A percentile compares a stretch with the other conserved stretches of the same genome.
Conservation (phyloP, 116 monocot species). For the Thalassia testudinum region DNA sequence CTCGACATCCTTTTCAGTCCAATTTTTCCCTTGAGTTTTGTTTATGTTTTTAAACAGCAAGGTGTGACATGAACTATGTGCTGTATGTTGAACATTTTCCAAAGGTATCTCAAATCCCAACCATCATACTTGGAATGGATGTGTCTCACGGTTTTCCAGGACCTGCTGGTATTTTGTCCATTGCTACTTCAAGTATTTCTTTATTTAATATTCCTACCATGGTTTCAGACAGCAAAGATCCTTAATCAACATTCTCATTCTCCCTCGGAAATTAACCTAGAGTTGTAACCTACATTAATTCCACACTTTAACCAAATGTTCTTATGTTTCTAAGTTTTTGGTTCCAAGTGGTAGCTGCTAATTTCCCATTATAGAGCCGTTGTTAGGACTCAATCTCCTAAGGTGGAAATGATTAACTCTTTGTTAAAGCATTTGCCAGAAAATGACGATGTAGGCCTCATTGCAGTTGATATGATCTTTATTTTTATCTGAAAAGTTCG, state of each 20-base stretch:
- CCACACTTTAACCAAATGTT: no score
- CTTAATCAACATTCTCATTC: no score
- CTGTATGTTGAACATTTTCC: slow-evolving; percentile 47
- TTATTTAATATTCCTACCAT: no score
- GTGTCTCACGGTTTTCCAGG: slow-evolving; percentile 97
- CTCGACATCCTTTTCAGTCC: no score
- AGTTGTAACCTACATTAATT: no score
- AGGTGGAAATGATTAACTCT: slow-evolving; percentile 88
- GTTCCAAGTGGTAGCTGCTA: slow-evolving; percentile 80
- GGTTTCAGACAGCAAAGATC: no score
- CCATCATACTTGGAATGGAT: slow-evolving; percentile 96
- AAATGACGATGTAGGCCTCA: slow-evolving; percentile 55
- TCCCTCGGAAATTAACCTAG: no score
- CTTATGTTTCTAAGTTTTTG: slow-evolving; percentile 45
- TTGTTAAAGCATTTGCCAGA: slow-evolving; percentile 47
- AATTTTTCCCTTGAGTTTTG: no score
- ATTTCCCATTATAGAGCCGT: slow-evolving; percentile 83
- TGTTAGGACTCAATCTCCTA: slow-evolving; percentile 78
- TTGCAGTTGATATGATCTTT: slow-evolving; percentile 20
- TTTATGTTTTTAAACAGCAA: slow-evolving; percentile 26
- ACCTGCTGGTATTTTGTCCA: slow-evolving; percentile 74
- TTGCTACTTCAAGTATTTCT: slow-evolving; percentile 60
- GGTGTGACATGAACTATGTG: slow-evolving; percentile 82
- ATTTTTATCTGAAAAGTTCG: neutral
- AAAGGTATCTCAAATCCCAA: slow-evolving; percentile 36